These are phyloP conservation scores for Moniliella sp. DNA, from an alignment of 1,284 basidiomycete species.

Conservation along the genomic window DNA sequence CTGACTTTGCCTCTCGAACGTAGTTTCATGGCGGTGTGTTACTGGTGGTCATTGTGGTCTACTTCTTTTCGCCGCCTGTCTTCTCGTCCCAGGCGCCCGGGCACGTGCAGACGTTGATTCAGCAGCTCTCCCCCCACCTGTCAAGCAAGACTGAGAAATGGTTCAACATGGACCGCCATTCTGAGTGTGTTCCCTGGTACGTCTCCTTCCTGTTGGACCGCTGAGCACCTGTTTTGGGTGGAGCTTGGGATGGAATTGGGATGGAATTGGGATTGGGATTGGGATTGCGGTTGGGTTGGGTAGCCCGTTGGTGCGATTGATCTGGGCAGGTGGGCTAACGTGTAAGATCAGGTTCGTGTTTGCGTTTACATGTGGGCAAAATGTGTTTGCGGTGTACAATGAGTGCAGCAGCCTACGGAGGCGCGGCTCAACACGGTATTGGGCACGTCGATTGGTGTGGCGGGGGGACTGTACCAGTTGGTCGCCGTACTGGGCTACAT, in stretches of 20 bases:
- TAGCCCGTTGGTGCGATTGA: conserved; percentile 9
- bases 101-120: too few species aligned
- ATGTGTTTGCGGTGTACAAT: conserved; percentile 55
- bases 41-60: conserved; percentile 33
- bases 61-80: conserved; percentile 12
- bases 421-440: conserved; percentile 67
- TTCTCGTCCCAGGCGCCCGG: too few species aligned
- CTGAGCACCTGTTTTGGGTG: too few species aligned
- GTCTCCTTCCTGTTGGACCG: conserved; percentile 40
- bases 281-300: background rate
- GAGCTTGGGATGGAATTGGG: too few species aligned
- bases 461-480: conserved; percentile 25
- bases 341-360: too few species aligned
- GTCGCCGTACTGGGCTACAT: conserved; percentile 55
- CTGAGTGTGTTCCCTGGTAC: conserved; percentile 66
- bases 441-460: conserved; percentile 54
- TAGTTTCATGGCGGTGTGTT: conserved; percentile 53
- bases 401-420: conserved; percentile 67
- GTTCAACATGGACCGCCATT: conserved; percentile 50
- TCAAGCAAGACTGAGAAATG: conserved; percentile 12
- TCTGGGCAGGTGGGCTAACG: too few species aligned
- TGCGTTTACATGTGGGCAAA: too few species aligned
- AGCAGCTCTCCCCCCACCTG: conserved; percentile 9
- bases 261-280: too few species aligned
- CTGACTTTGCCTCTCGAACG: too few species aligned